Evolutionary conservation across 768 basidiomycete species (phyloP), one percentile per base, ranked within the genome.

Genomic region (Suillus variegatus): DNA sequence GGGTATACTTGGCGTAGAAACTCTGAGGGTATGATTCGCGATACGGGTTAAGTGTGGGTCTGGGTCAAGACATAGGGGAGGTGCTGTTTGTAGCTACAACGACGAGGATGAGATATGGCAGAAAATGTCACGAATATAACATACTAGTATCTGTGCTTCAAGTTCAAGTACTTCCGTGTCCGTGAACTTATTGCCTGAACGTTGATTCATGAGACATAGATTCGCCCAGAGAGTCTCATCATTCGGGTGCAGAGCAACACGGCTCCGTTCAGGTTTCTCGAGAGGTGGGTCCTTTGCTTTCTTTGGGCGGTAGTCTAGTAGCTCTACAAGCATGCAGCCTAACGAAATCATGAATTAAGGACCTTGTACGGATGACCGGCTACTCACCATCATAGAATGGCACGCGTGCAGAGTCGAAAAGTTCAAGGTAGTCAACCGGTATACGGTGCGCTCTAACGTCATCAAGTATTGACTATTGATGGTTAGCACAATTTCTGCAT

Each of bases 311-410:
- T 91, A 91, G 72, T 95, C 92, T 43, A 90, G 80, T 32, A 94
- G 82, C 73, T 95, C 93, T 2, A 94, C 93, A 65, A 95, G 83
- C 85, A 95, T 87, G 70, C 92, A 93, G 44, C 93, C 93, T 95
- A 61, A 6, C 35, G 6, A 62, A 38, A 43, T 25, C 52, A 63
- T 61, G 61, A 49, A 46, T 61, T 46, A 32, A 47, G 38, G 65
- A 51, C 65, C 60, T 35, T 57, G 20, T n/a, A 18, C 47, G 43
- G n/a, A 61, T 28, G 35, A 66, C 49, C 46, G 10, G 6, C 54
- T 60, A 78, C 82, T 35, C 65, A 92, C 93, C 93, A 74, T 94
- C 91, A 74, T 94, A 95, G 76, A 93, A 95, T 25, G 91, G 91
- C 4, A 93, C 83, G 64, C 82, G 82, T 4, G 87, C 86, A 25